These are phyloP conservation scores for Phlebiopsis gigantea DNA, from an alignment of 768 basidiomycete genomes.

Conservation along the genomic window DNA sequence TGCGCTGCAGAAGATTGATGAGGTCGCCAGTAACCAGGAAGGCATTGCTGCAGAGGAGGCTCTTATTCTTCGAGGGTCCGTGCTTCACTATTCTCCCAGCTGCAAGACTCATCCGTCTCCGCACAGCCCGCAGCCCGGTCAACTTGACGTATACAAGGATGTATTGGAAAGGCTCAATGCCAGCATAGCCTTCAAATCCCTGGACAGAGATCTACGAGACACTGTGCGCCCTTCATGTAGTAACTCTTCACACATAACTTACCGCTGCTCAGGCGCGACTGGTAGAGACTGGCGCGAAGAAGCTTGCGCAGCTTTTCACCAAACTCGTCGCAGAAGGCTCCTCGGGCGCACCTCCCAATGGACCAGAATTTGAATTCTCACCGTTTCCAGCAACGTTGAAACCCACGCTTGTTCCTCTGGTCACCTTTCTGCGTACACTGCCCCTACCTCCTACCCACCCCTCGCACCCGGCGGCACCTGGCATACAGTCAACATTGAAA, in stretches of 20 bases:
- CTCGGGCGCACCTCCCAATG: constrained; percentile 65
- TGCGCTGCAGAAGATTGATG: constrained; percentile 72
- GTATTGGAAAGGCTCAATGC: constrained; percentile 75
- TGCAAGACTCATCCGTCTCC: not conserved
- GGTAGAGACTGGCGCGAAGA: constrained; percentile 79
- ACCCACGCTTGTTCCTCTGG: constrained; percentile 54
- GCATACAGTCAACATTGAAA: constrained; percentile 58
- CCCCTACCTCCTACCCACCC: constrained; percentile 79
- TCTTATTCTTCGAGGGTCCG: constrained; percentile 70
- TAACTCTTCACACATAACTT: not conserved
- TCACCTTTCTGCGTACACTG: constrained; percentile 63
- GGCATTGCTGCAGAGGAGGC: constrained; percentile 76
- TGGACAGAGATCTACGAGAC: constrained; percentile 49
- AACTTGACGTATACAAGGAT: constrained; percentile 62
- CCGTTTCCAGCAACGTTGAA: constrained; percentile 53
- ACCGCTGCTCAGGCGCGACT: constrained; percentile 48
- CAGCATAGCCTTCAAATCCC: constrained; percentile 68
- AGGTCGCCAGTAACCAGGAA: constrained; percentile 69
- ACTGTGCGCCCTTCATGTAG: constrained; percentile 34
- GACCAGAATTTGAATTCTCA: constrained; percentile 46
- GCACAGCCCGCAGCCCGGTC: constrained; percentile 62
- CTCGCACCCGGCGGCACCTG: constrained; percentile 69
- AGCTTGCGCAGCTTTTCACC: constrained; percentile 77
- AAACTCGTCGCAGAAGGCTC: constrained; percentile 85
- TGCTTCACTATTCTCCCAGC: not conserved